phyloP scores from a whole-genome alignment of 352 stramenopile genomes.

The Phytophthora cactorum region DNA sequence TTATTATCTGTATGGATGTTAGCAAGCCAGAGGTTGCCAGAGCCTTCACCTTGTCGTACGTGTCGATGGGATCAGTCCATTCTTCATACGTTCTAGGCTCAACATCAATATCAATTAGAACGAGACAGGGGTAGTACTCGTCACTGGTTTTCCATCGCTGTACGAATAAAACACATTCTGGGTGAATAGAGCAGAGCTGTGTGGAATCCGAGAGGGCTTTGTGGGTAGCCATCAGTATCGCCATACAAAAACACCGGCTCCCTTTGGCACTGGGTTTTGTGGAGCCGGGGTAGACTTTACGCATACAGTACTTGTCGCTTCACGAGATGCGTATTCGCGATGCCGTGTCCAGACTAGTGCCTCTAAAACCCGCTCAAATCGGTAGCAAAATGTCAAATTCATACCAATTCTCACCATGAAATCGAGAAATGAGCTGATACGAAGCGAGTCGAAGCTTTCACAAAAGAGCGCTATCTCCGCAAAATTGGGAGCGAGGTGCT shows the following conservation, averaged over 20 bases:
- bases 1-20: conserved; percentile 49
- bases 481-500: not conserved
- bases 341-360: not conserved
- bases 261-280: not conserved
- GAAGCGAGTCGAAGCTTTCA: not conserved
- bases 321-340: not conserved
- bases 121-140: conserved; percentile 43
- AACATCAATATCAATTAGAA: conserved; percentile 39
- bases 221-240: not conserved
- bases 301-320: not conserved
- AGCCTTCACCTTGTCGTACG: conserved; percentile 29
- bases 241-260: not conserved
- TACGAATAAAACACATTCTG: not conserved
- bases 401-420: not conserved
- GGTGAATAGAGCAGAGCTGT: not conserved
- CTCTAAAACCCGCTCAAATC: not conserved
- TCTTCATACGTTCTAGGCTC: conserved; percentile 25
- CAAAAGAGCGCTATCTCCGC: not conserved
- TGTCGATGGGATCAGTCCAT: conserved; percentile 33
- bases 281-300: too few relatives aligned
- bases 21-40: conserved; percentile 39
- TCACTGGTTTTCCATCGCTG: not conserved
- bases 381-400: not conserved
- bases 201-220: not conserved
- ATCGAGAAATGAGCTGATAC: too few relatives aligned